Conservation (phyloP, 306 rosid genomes). For the Glycyrrhiza uralensis region DNA sequence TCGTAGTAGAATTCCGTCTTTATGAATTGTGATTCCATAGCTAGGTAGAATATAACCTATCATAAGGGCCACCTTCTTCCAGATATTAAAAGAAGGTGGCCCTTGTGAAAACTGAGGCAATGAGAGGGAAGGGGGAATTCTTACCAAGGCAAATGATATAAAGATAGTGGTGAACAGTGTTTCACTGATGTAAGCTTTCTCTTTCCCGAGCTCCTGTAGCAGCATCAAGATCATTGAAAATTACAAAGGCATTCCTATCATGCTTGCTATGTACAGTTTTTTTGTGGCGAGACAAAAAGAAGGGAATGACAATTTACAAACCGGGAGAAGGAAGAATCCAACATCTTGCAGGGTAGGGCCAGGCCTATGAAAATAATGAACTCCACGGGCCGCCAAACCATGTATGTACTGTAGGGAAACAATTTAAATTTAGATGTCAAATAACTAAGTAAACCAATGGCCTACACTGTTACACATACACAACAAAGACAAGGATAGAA, state of each 20-base stretch:
- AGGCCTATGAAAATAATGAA: constrained; percentile 86
- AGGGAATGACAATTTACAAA: constrained; percentile 37
- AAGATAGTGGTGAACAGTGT: constrained; percentile 59
- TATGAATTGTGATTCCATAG: not conserved
- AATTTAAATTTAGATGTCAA: constrained; percentile 3
- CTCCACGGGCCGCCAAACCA: constrained; percentile 85
- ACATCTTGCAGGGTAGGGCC: constrained; percentile 80
- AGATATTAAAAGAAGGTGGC: not conserved
- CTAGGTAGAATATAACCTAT: not conserved
- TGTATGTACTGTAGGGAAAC: constrained; percentile 64
- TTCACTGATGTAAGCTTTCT: constrained; percentile 72
- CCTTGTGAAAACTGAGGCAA: no score
- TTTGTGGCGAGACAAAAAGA: not conserved
- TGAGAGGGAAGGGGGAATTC: no score
- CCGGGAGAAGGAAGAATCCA: constrained; percentile 82
- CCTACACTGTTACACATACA: not conserved
- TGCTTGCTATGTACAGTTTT: not conserved
- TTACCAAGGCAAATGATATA: constrained; percentile 67
- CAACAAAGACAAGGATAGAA: not conserved
- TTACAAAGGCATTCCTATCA: constrained; percentile 12
- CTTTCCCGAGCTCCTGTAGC: constrained; percentile 74
- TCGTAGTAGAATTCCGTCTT: not conserved
- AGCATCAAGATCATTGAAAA: constrained; percentile 13
- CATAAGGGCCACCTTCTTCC: not conserved
- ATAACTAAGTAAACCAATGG: constrained; percentile 17